These are phyloP conservation scores for Metarhizium brunneum DNA, from an alignment of 2,329 filamentous ascomycete species.

Conservation along the genomic window DNA sequence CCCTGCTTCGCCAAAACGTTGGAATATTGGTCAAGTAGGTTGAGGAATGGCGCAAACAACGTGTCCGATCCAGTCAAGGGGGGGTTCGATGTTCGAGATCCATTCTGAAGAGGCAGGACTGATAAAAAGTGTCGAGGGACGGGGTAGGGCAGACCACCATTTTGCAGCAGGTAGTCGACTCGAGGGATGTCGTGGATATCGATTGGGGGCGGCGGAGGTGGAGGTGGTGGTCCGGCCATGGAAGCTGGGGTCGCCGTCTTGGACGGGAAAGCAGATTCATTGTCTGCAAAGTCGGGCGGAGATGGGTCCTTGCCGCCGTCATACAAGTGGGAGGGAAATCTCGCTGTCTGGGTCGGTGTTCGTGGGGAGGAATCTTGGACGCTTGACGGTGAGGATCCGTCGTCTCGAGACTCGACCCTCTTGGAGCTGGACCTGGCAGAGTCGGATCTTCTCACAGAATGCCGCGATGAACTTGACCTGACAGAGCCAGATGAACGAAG, in stretches of 20 bases:
- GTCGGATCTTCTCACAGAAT: slow-evolving; percentile 26
- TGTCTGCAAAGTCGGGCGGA: slow-evolving; percentile 25
- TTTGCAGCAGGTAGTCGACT: slow-evolving; percentile 85
- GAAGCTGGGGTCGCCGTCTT: slow-evolving; percentile 31
- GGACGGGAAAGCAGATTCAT: slow-evolving; percentile 20
- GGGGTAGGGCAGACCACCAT: slow-evolving; percentile 67
- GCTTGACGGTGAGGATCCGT: slow-evolving; percentile 37
- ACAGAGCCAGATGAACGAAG: slow-evolving; percentile 25
- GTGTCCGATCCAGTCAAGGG: slow-evolving; percentile 59
- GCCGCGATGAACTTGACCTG: slow-evolving; percentile 24
- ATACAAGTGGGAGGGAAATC: slow-evolving; percentile 38
- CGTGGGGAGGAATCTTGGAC: slow-evolving; percentile 48
- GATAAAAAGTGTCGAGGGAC: slow-evolving; percentile 67
- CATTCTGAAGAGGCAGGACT: slow-evolving; percentile 48
- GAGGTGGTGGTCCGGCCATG: slow-evolving; percentile 21
- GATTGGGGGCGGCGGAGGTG: slow-evolving; percentile 60
- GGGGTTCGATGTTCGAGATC: slow-evolving; percentile 49
- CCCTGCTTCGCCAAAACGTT: slow-evolving; percentile 74
- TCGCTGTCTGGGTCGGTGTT: slow-evolving; percentile 47
- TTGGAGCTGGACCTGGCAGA: slow-evolving; percentile 24
- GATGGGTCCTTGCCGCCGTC: slow-evolving; percentile 27
- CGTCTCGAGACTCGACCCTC: slow-evolving; percentile 30
- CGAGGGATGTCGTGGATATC: slow-evolving; percentile 63
- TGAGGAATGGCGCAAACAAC: slow-evolving; percentile 75
- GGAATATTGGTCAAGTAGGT: slow-evolving; percentile 77